A percentile compares a stretch with the other conserved stretches of the same genome.
These are phyloP conservation scores for Sporothrix curviconia DNA, from an alignment of 2,329 filamentous ascomycete species.

Conservation along the genomic window DNA sequence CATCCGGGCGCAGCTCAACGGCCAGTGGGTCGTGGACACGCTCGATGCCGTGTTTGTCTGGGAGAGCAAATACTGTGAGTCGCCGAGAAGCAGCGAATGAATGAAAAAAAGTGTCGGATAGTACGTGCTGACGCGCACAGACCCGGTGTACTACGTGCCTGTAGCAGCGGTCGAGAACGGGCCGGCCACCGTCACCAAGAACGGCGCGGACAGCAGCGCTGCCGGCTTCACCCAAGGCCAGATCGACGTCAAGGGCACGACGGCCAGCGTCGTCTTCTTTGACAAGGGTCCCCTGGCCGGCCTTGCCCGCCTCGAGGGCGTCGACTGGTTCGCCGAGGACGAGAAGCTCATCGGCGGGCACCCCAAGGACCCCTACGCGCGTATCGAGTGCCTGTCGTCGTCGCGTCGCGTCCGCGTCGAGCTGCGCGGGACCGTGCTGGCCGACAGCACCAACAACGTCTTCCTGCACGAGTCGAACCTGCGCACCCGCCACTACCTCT, in stretches of 20 bases:
- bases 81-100: not conserved
- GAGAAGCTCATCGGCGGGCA: constrained; percentile 37
- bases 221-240: constrained; percentile 20
- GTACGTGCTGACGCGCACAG: constrained; percentile 6
- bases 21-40: constrained; percentile 28
- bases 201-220: constrained; percentile 7
- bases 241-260: constrained; percentile 15
- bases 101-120: not conserved
- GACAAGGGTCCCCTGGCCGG: constrained; percentile 15
- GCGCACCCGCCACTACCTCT: constrained; percentile 53
- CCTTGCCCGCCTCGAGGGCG: constrained; percentile 20
- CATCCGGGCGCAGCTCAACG: constrained; percentile 27
- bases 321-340: constrained; percentile 34
- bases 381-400: constrained; percentile 55
- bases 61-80: constrained; percentile 29
- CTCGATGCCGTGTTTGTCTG: constrained; percentile 30
- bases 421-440: constrained; percentile 40
- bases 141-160: constrained; percentile 31
- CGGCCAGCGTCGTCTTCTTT: constrained; percentile 22
- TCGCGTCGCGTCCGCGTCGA: constrained; percentile 46
- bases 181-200: constrained; percentile 4
- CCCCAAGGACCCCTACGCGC: constrained; percentile 61
- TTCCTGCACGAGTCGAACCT: constrained; percentile 57
- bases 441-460: constrained; percentile 38
- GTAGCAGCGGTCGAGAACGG: constrained; percentile 18